Base-by-base conservation (phyloP, 2,329 filamentous ascomycete genomes). In the Arthrocladium fulminans region DNA sequence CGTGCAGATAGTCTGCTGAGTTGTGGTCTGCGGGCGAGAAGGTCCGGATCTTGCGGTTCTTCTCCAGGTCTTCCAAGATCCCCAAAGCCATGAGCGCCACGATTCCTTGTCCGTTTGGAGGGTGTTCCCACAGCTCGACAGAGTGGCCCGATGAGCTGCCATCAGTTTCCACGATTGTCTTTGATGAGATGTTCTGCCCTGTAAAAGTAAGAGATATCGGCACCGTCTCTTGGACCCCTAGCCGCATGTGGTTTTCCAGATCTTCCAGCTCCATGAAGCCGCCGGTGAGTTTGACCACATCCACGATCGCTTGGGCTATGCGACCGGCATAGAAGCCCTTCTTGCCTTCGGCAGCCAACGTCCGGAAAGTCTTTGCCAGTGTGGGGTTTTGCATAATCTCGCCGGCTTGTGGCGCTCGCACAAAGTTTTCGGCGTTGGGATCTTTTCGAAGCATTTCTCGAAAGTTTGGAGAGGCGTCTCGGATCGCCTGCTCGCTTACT, bases 101-200 rank as follows among this genome's bases (percentile, higher is more conserved):
- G 55, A 97, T 89, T 1, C 92, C 92, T 67, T 97, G 92, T 0
- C 92, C 89, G 60, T 97, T 97, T 7, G 92, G 92, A 29, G 90
- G 89, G 63, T 97, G 90, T 62, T 98, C 92, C 90, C 90, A 97
- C 0, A 98, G 72, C 61, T 94, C 82, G 35, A 96, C 76, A 8
- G 54, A 52, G 40, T 57, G 51, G 3, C 49, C 47, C 3, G 51
- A 51, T 12, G 52, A 46, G 9, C 34, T 47, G n/a, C 53, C 52
- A 46, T 51, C 48, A 52, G 34, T 46, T 53, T 44, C 81, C 80
- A 10, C 71, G 65, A 44, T 73, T 70, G 20, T 64, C 59, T 50
- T 24, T 52, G 50, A 29, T 45, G 48, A 70, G 19, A 80, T 71
- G 15, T 73, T 72, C 59, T 88, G 84, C 7, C 84, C 83, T 0